A percentile compares a stretch with the other conserved stretches of the same genome.
Conservation (phyloP, 352 stramenopile species). For the Pythium oligandrum region DNA sequence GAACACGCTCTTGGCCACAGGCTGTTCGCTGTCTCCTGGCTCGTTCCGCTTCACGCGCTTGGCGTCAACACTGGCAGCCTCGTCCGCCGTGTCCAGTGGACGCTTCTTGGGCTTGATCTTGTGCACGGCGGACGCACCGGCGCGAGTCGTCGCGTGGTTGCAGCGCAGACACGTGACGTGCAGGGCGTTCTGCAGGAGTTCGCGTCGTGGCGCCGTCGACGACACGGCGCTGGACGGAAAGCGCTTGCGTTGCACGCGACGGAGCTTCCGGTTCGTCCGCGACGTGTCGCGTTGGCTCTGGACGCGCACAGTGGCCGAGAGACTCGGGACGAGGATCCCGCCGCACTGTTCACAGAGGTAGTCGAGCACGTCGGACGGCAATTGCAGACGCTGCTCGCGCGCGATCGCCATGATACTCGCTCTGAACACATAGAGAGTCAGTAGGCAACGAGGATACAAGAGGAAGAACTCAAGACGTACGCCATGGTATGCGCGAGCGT, state of each 20-base stretch:
- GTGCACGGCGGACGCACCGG: slow-evolving; percentile 41
- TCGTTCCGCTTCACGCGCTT: slow-evolving; percentile 25
- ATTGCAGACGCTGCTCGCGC: slow-evolving; percentile 22
- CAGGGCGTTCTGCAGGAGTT: slow-evolving; percentile 22
- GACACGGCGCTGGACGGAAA: background rate
- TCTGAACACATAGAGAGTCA: slow-evolving; percentile 15
- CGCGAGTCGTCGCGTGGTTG: slow-evolving; percentile 33
- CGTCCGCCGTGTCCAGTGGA: background rate
- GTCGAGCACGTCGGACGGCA: slow-evolving; percentile 50
- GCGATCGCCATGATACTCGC: slow-evolving; percentile 49
- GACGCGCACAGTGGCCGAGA: slow-evolving; percentile 52
- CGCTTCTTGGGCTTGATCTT: slow-evolving; percentile 54
- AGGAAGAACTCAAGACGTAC: slow-evolving; percentile 15
- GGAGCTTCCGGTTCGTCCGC: slow-evolving; percentile 46
- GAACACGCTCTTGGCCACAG: slow-evolving; percentile 34
- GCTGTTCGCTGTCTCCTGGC: background rate
- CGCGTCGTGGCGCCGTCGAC: slow-evolving; percentile 1
- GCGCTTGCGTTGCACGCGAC: slow-evolving; percentile 25
- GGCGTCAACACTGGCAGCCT: background rate
- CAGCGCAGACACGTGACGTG: slow-evolving; percentile 53
- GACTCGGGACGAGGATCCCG: slow-evolving; percentile 50
- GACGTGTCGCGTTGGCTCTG: slow-evolving; percentile 32
- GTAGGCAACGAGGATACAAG: background rate
- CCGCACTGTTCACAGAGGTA: slow-evolving; percentile 64
- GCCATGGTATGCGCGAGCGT: slow-evolving; percentile 48